phyloP scores from a whole-genome alignment of 371 early-diverging fungal genomes.

The Apophysomyces trapeziformis region DNA sequence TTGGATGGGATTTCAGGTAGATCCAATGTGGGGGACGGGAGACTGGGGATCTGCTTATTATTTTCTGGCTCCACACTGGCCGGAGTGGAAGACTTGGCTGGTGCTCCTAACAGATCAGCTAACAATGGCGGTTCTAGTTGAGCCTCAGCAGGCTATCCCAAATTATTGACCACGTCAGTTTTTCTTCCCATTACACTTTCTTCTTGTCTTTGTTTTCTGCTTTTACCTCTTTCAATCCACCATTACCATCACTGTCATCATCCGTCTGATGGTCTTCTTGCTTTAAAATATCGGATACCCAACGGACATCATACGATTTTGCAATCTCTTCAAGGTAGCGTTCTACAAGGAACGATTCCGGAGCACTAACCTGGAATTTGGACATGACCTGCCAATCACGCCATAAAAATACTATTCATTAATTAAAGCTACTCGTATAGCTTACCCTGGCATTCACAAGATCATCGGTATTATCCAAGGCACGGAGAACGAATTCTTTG shows the following conservation, averaged over 20 bases:
- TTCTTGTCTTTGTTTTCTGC: constrained; percentile 14
- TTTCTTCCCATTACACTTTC: neutral
- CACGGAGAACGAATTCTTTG: constrained; percentile 76
- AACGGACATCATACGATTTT: constrained; percentile 74
- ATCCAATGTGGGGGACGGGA: constrained; percentile 25
- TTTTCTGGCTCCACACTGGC: constrained; percentile 9
- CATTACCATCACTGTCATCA: constrained; percentile 24
- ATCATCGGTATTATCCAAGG: constrained; percentile 76
- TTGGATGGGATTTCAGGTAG: constrained; percentile 44
- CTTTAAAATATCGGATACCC: constrained; percentile 61
- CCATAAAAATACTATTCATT: neutral
- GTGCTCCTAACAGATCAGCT: constrained; percentile 2
- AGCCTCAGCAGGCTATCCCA: constrained; percentile 11
- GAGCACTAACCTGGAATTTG: constrained; percentile 80
- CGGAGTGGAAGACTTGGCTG: neutral
- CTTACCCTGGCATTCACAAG: constrained; percentile 79
- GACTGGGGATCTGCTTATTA: constrained; percentile 5
- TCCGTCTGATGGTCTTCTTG: constrained; percentile 32
- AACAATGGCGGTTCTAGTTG: constrained; percentile 26
- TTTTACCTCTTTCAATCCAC: constrained; percentile 21
- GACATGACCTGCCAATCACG: constrained; percentile 65
- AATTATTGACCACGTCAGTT: too few relatives aligned
- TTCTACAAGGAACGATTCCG: constrained; percentile 79
- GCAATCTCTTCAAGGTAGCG: constrained; percentile 92
- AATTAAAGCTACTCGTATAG: neutral